Percentiles rank a stretch among this genome's conserved stretches.
Evolutionary conservation across 805 yeast species (phyloP).

Genomic region (Helenozyma rhizophorensis): DNA sequence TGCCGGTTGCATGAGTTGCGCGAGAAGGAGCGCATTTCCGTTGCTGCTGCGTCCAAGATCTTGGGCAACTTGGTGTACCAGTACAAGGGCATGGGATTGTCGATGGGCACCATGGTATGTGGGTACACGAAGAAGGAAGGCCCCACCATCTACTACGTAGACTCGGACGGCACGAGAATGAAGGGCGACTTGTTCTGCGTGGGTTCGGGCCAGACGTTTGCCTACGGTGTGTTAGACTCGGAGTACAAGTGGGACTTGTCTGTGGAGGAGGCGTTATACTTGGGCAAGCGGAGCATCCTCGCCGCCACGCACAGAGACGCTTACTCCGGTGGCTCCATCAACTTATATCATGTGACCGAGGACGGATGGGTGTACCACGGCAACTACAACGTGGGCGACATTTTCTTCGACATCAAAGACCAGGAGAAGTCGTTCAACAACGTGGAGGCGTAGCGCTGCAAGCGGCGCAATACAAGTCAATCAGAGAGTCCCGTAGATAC

Average conservation of each 20-base stretch:
- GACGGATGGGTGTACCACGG: conserved; percentile 96
- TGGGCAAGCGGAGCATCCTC: conserved; percentile 91
- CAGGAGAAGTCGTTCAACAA: conserved; percentile 86
- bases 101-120: conserved; percentile 99
- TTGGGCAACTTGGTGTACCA: conserved; percentile 84
- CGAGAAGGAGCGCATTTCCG: conserved; percentile 91
- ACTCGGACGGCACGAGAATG: conserved; percentile 93
- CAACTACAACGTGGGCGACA: conserved; percentile 84
- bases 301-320: conserved; percentile 99
- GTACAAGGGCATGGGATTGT: conserved; percentile 96
- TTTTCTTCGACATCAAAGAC: conserved; percentile 89
- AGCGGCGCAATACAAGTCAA: too few species aligned
- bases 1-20: conserved; percentile 92
- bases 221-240: conserved; percentile 95
- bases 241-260: conserved; percentile 88
- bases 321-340: conserved; percentile 93
- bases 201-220: conserved; percentile 98
- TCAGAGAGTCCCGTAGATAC: too few species aligned
- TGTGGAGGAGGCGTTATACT: conserved; percentile 88
- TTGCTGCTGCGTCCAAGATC: conserved; percentile 95
- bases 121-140: conserved; percentile 95
- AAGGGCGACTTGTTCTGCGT: conserved; percentile 95
- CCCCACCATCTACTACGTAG: conserved; percentile 93
- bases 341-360: conserved; percentile 89
- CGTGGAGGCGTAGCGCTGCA: conserved; percentile 52